Percentiles rank a stretch among this genome's conserved stretches.
phyloP scores from a whole-genome alignment of 805 yeast genomes.

The Ogataea paradorogensis region DNA sequence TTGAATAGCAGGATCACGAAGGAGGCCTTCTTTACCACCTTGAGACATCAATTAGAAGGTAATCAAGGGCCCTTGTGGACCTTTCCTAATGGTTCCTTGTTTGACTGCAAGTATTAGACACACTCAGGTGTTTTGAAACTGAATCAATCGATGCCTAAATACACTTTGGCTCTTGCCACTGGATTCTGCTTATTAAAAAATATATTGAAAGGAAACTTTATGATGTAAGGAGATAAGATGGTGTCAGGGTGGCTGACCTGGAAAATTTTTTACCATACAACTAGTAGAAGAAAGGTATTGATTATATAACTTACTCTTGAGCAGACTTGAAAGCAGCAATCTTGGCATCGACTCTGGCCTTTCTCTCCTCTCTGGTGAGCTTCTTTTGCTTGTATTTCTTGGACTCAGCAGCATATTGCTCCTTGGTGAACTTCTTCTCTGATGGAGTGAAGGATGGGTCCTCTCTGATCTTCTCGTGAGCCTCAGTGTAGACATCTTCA shows the following conservation, averaged over 20 bases:
- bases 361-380: conserved; percentile 89
- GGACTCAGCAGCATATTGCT: conserved; percentile 95
- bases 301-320: conserved; percentile 31
- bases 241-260: background rate
- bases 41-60: conserved; percentile 7
- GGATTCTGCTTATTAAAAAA: background rate
- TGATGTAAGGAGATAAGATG: conserved; percentile 7
- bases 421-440: conserved; percentile 92
- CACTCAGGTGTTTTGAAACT: background rate
- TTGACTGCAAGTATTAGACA: background rate
- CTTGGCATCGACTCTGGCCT: conserved; percentile 86
- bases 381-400: conserved; percentile 86
- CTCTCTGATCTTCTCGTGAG: conserved; percentile 94
- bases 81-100: background rate
- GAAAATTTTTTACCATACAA: background rate
- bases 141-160: background rate
- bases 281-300: background rate
- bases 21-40: conserved; percentile 3
- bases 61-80: conserved; percentile 3
- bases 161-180: conserved; percentile 7
- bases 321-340: conserved; percentile 82
- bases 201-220: background rate
- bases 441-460: conserved; percentile 91
- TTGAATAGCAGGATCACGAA: conserved; percentile 4
- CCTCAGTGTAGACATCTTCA: conserved; percentile 93